Evolutionary conservation across 1,139 yeast species (phyloP).

Genomic region (Tardiomyces blankii): DNA sequence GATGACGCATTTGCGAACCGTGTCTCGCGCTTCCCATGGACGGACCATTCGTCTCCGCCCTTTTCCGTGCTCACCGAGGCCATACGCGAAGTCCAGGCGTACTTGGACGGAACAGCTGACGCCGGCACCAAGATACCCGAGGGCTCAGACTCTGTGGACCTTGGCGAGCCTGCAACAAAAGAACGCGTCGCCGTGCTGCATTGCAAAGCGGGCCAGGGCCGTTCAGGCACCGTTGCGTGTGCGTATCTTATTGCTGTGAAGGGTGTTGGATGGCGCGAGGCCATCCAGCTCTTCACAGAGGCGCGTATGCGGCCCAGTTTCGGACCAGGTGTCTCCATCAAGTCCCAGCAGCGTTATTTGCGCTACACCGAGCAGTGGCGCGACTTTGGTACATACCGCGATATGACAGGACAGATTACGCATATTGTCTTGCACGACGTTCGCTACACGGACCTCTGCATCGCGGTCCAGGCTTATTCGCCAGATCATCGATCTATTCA

Average conservation of each 20-base stretch:
- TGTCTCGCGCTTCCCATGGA: slow-evolving; percentile 43
- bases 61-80: slow-evolving; percentile 37
- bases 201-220: slow-evolving; percentile 87
- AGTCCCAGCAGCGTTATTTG: slow-evolving; percentile 58
- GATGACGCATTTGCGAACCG: slow-evolving; percentile 24
- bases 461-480: slow-evolving; percentile 15
- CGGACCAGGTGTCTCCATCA: slow-evolving; percentile 61
- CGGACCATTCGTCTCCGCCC: slow-evolving; percentile 75
- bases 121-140: not conserved
- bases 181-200: slow-evolving; percentile 59
- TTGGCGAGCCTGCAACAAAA: not conserved
- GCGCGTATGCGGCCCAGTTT: slow-evolving; percentile 47
- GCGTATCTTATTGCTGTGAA: slow-evolving; percentile 51
- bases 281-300: slow-evolving; percentile 41
- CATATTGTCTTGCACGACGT: slow-evolving; percentile 19
- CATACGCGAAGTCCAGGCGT: slow-evolving; percentile 37
- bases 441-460: slow-evolving; percentile 15
- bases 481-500: not conserved
- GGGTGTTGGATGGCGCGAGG: slow-evolving; percentile 31
- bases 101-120: slow-evolving; percentile 22
- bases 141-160: not conserved
- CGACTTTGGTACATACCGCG: slow-evolving; percentile 9
- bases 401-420: slow-evolving; percentile 16
- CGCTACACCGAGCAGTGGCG: slow-evolving; percentile 42
- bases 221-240: slow-evolving; percentile 71